These are phyloP conservation scores for Solanum tacnaense DNA, from an alignment of 257 asterid species.

Conservation along the genomic window DNA sequence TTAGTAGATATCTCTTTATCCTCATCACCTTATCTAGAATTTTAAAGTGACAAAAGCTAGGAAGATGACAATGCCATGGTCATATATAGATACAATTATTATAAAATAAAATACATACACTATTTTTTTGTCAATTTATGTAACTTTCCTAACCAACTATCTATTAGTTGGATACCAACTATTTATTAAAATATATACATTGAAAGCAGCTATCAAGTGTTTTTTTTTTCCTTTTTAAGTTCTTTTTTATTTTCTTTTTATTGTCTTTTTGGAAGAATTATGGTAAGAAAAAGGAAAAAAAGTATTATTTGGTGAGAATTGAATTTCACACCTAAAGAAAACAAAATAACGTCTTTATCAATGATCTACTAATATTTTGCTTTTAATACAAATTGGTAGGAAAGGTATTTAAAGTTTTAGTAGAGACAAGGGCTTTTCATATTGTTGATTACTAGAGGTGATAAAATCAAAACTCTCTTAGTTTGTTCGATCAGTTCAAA, in stretches of 20 bases:
- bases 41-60: background rate
- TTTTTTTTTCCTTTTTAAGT: background rate
- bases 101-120: background rate
- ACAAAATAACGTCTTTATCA: background rate
- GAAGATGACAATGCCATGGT: background rate
- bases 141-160: background rate
- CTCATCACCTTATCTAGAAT: background rate
- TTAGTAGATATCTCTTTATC: background rate
- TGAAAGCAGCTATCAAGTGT: background rate
- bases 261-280: background rate
- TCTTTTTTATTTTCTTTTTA: background rate
- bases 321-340: background rate
- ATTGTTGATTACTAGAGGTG: background rate
- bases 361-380: background rate
- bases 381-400: background rate
- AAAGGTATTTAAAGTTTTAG: background rate
- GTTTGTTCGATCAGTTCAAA: accelerated
- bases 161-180: background rate
- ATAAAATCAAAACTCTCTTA: background rate
- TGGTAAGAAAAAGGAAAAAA: background rate
- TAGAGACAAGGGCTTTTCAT: background rate
- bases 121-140: background rate
- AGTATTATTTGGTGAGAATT: background rate
- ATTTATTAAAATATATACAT: background rate
- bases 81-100: background rate